phyloP scores from a whole-genome alignment of 176 grass and related monocot species.

The Microstegium vimineum region DNA sequence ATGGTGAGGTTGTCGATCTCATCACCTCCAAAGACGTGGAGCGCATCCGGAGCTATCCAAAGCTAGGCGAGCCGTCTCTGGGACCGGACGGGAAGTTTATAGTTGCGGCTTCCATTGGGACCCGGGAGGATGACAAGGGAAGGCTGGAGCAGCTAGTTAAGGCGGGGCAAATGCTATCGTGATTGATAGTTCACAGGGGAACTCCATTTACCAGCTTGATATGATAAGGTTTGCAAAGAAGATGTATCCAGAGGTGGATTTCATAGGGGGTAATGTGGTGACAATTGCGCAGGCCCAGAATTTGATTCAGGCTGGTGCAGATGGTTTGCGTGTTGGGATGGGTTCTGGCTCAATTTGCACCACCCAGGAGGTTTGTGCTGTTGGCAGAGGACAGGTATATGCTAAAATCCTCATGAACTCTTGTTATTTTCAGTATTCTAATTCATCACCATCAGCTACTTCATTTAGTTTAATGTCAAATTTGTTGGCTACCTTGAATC shows the following conservation, averaged over 20 bases:
- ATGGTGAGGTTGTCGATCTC: constrained; percentile 67
- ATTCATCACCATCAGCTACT: not conserved
- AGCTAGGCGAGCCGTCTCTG: constrained; percentile 68
- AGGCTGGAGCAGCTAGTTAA: constrained; percentile 75
- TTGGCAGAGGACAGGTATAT: constrained; percentile 85
- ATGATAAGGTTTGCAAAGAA: constrained; percentile 86
- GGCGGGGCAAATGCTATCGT: constrained; percentile 66
- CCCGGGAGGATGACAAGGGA: constrained; percentile 70
- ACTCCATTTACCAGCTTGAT: constrained; percentile 87
- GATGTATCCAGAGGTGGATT: constrained; percentile 64
- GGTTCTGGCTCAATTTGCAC: constrained; percentile 95
- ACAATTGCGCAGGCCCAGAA: constrained; percentile 72
- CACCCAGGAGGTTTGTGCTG: constrained; percentile 88
- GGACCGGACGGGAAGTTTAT: constrained; percentile 64
- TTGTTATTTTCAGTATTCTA: not conserved
- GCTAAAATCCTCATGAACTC: not conserved
- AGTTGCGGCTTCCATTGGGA: constrained; percentile 74
- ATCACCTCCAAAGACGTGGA: constrained; percentile 74
- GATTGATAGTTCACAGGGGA: constrained; percentile 92
- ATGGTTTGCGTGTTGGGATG: constrained; percentile 91
- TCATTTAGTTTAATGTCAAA: not conserved
- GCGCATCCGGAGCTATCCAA: constrained; percentile 68
- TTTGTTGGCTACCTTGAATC: not conserved
- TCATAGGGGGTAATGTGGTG: constrained; percentile 90
- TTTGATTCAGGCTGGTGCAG: constrained; percentile 63